Evolutionary conservation across 202 grass and related monocot species (phyloP).

Genomic region (Tripidium arundinaceum): DNA sequence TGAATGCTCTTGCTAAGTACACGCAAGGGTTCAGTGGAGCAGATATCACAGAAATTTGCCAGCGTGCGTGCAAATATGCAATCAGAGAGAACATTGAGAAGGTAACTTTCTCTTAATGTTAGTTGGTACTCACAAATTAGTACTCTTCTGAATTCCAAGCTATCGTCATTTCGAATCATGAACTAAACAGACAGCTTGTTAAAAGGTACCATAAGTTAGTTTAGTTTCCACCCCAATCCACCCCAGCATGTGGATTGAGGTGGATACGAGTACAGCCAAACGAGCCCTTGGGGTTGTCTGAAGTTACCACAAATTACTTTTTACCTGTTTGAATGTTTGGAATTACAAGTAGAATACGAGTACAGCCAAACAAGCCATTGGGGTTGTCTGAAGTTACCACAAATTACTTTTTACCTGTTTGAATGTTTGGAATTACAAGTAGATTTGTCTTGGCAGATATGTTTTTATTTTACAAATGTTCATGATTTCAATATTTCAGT

Average conservation of each 20-base stretch:
- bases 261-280: too few relatives aligned
- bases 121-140: not conserved
- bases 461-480: not conserved
- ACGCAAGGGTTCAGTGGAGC: constrained; percentile 94
- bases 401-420: not conserved
- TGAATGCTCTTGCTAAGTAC: constrained; percentile 77
- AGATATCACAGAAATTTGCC: constrained; percentile 96
- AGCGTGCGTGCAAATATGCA: constrained; percentile 88
- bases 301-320: too few relatives aligned
- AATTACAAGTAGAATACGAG: too few relatives aligned
- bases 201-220: not conserved
- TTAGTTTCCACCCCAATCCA: not conserved
- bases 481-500: not conserved
- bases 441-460: not conserved
- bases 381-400: not conserved
- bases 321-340: too few relatives aligned
- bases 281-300: too few relatives aligned
- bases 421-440: not conserved
- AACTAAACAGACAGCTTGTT: not conserved
- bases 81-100: constrained; percentile 98
- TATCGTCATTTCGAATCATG: too few relatives aligned
- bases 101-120: constrained; percentile 32
- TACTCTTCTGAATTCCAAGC: not conserved
- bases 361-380: too few relatives aligned
- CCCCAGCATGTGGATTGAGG: too few relatives aligned